phyloP scores from a whole-genome alignment of 2,329 filamentous ascomycete genomes.

The Sphaerulina musiva region DNA sequence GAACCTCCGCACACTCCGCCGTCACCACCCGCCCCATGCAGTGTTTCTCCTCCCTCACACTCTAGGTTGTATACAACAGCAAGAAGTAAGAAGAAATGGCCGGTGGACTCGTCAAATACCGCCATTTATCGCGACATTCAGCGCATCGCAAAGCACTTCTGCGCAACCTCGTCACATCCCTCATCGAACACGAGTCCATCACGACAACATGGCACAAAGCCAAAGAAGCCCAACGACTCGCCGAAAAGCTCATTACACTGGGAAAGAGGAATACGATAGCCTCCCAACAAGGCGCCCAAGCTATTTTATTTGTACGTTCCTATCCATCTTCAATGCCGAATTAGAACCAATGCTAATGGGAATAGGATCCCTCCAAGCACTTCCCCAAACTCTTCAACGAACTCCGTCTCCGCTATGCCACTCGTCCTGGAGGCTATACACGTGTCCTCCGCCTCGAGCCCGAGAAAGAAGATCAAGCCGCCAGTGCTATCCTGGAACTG shows the following conservation, averaged over 20 bases:
- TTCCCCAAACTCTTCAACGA: conserved; percentile 84
- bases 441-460: conserved; percentile 89
- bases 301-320: conserved; percentile 65
- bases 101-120: conserved; percentile 78
- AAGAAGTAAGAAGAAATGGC: conserved; percentile 56
- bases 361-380: conserved; percentile 15
- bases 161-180: conserved; percentile 89
- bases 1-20: conserved; percentile 1
- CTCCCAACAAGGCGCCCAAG: conserved; percentile 64
- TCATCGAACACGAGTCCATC: conserved; percentile 89
- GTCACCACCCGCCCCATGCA: background rate
- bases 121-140: conserved; percentile 78
- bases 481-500: conserved; percentile 84
- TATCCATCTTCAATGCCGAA: background rate
- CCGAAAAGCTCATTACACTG: conserved; percentile 88
- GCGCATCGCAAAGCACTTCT: conserved; percentile 86
- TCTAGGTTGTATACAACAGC: background rate
- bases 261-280: conserved; percentile 90
- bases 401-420: conserved; percentile 69
- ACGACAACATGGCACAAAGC: conserved; percentile 93
- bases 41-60: background rate
- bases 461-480: conserved; percentile 77
- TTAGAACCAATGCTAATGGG: background rate
- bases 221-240: conserved; percentile 89
- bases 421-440: conserved; percentile 85